phyloP scores from a whole-genome alignment of 2,329 filamentous ascomycete species.

The Thermothelomyces thermophilus region DNA sequence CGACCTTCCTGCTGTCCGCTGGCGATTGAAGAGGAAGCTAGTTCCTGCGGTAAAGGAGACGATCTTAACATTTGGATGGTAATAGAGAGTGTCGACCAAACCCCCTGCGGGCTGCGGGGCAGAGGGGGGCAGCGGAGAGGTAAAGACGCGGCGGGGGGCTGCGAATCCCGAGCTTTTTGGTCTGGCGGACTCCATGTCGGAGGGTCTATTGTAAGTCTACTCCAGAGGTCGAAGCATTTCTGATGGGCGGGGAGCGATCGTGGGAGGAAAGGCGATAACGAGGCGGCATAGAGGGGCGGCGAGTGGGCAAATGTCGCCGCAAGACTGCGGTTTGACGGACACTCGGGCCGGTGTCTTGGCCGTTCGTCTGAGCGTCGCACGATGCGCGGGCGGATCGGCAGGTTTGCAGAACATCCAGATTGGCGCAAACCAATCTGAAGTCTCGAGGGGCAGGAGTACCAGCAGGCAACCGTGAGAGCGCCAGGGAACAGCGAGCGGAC shows the following conservation, averaged over 20 bases:
- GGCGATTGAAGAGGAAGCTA: conserved; percentile 29
- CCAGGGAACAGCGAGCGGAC: neutral
- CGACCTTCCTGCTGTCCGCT: conserved; percentile 27
- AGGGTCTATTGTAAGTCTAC: no score
- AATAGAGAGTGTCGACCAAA: conserved; percentile 64
- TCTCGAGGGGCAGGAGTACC: neutral
- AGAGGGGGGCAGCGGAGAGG: conserved; percentile 32
- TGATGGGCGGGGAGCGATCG: neutral
- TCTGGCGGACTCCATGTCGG: conserved; percentile 24
- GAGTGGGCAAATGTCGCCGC: neutral
- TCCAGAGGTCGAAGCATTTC: conserved; percentile 15
- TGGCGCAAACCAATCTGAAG: neutral
- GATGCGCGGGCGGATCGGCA: conserved; percentile 11
- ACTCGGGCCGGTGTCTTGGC: neutral
- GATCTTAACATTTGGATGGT: conserved; percentile 66
- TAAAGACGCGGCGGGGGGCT: conserved; percentile 29
- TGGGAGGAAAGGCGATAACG: neutral
- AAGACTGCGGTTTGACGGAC: neutral
- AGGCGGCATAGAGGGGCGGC: neutral
- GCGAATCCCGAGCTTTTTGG: conserved; percentile 19
- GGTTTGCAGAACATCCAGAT: neutral
- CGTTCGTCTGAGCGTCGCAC: conserved; percentile 12
- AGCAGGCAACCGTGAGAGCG: neutral
- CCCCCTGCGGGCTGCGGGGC: conserved; percentile 27
- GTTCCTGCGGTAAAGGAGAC: conserved; percentile 43